Evolutionary conservation across 192 early-diverging fungal species (phyloP).

Genomic region (Coemansia sp.): DNA sequence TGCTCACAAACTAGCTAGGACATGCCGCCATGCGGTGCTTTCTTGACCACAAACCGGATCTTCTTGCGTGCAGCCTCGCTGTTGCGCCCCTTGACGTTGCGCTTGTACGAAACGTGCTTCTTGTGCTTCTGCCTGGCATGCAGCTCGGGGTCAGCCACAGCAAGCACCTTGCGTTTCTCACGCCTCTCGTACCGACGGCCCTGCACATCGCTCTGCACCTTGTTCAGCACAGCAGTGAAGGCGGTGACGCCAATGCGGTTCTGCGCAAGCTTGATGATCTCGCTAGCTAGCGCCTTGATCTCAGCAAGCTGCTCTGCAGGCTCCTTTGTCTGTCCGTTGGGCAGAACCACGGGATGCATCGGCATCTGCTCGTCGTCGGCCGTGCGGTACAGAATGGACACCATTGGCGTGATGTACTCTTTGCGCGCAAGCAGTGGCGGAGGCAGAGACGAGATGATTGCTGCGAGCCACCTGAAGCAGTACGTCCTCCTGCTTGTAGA

Average conservation of each 20-base stretch:
- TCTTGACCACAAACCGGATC: conserved; percentile 40
- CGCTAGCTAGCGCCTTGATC: conserved; percentile 72
- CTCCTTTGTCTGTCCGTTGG: conserved; percentile 16
- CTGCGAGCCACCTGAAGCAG: conserved; percentile 93
- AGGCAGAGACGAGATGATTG: conserved; percentile 70
- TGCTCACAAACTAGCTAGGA: background rate
- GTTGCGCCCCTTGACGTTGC: conserved; percentile 68
- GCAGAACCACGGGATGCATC: conserved; percentile 6
- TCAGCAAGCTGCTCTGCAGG: conserved; percentile 58
- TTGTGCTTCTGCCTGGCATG: conserved; percentile 67
- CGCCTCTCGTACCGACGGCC: conserved; percentile 65
- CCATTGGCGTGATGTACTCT: conserved; percentile 69
- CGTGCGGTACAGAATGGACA: conserved; percentile 80
- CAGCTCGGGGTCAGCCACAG: conserved; percentile 68
- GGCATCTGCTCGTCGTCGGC: conserved; percentile 59
- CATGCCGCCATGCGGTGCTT: background rate
- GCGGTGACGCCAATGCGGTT: conserved; percentile 70
- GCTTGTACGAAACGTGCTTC: conserved; percentile 72
- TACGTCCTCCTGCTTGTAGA: conserved; percentile 61
- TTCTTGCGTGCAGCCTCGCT: conserved; percentile 62
- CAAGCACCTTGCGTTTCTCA: conserved; percentile 60
- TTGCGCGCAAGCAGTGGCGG: conserved; percentile 54
- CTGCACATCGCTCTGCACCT: conserved; percentile 64
- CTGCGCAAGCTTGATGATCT: conserved; percentile 77
- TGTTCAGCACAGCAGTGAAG: conserved; percentile 68